These are phyloP conservation scores for Phaeosphaeriaceae sp. DNA, from an alignment of 2,329 filamentous ascomycete species.

Conservation along the genomic window DNA sequence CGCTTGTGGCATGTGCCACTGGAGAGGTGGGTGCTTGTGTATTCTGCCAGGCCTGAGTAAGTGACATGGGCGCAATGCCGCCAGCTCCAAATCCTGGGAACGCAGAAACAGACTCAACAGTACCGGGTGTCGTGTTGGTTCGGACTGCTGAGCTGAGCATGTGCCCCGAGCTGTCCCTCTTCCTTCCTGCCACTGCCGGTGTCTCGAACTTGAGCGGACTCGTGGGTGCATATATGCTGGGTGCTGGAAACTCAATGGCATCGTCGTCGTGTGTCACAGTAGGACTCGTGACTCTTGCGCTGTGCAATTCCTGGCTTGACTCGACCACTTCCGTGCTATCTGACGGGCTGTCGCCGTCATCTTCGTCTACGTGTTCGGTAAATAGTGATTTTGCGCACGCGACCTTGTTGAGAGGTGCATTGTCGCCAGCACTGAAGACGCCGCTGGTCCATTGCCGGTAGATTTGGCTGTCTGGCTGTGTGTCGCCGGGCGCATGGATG, in stretches of 20 bases:
- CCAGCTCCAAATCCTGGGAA: constrained; percentile 38
- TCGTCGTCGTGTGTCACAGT: constrained; percentile 37
- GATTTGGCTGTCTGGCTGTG: constrained; percentile 57
- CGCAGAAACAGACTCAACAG: constrained; percentile 42
- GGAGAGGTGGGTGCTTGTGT: constrained; percentile 57
- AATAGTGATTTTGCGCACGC: constrained; percentile 27
- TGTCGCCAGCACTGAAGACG: constrained; percentile 20
- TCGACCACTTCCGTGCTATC: constrained; percentile 23
- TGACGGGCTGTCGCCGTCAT: constrained; percentile 19
- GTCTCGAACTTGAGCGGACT: constrained; percentile 51
- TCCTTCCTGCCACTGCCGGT: constrained; percentile 50
- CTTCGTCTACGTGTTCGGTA: constrained; percentile 19
- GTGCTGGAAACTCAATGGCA: constrained; percentile 20
- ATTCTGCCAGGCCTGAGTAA: constrained; percentile 55
- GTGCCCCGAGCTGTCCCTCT: constrained; percentile 49
- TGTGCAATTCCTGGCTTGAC: constrained; percentile 37
- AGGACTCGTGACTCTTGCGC: constrained; percentile 37
- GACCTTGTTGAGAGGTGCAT: constrained; percentile 3
- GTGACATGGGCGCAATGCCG: constrained; percentile 44
- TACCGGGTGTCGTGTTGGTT: constrained; percentile 52
- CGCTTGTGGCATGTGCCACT: constrained; percentile 42
- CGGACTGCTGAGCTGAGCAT: constrained; percentile 48
- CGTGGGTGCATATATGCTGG: constrained; percentile 26
- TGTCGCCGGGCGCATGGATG: constrained; percentile 51
- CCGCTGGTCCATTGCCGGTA: constrained; percentile 50